These are phyloP conservation scores for Erodium maritimum DNA, from an alignment of 345 rosid genomes.

Conservation along the genomic window DNA sequence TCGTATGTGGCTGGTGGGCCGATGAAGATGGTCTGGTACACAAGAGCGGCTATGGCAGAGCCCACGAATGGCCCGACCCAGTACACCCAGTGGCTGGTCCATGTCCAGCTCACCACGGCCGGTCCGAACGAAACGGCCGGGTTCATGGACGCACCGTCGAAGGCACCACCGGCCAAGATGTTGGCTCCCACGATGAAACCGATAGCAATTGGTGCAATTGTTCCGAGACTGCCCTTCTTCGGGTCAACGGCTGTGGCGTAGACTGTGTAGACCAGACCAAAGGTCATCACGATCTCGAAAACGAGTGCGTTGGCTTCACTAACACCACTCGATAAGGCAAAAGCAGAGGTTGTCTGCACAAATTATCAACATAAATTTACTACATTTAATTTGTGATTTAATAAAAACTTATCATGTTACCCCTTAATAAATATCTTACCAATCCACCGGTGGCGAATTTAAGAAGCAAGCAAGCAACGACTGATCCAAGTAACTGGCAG, in stretches of 20 bases:
- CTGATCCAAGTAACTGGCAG: constrained; percentile 47
- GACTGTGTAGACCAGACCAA: constrained; percentile 81
- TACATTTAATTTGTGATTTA: background rate
- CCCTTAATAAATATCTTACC: constrained; percentile 16
- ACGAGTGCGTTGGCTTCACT: constrained; percentile 63
- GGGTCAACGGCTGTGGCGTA: constrained; percentile 90
- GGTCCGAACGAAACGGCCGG: constrained; percentile 95
- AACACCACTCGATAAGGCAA: constrained; percentile 57
- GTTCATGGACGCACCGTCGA: constrained; percentile 90
- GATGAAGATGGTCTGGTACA: constrained; percentile 54
- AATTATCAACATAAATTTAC: background rate
- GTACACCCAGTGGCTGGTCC: constrained; percentile 88
- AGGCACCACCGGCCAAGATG: constrained; percentile 84
- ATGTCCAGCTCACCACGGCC: constrained; percentile 90
- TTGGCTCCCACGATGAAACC: constrained; percentile 91
- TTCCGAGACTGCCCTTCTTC: constrained; percentile 71
- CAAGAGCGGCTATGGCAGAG: constrained; percentile 53
- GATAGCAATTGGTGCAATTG: constrained; percentile 74
- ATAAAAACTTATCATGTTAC: background rate
- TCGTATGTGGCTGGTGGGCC: constrained; percentile 33
- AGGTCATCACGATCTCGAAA: constrained; percentile 91
- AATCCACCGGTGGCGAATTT: constrained; percentile 50
- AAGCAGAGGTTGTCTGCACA: constrained; percentile 46
- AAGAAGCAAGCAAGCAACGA: constrained; percentile 57
- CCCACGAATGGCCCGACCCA: constrained; percentile 87